Evolutionary conservation across 2,329 filamentous ascomycete species (phyloP).

Genomic region (Neofusicoccum cordaticola): DNA sequence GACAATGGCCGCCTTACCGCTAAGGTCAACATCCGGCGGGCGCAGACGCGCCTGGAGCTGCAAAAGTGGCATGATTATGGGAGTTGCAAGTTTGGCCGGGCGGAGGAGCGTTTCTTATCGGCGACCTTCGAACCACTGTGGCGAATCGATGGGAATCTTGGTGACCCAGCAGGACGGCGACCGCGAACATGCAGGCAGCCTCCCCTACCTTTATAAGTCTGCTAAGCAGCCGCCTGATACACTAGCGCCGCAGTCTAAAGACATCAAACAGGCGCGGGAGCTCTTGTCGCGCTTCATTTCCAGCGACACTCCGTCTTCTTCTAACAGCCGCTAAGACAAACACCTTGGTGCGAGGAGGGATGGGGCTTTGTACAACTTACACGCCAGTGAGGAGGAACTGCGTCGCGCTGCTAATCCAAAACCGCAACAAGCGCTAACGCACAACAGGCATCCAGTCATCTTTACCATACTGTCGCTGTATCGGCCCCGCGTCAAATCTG

Average conservation of each 20-base stretch:
- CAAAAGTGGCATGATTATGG: neutral
- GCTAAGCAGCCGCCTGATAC: no score
- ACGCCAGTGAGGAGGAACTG: neutral
- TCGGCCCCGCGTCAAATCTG: neutral
- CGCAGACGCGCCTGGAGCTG: neutral
- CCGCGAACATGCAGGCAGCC: no score
- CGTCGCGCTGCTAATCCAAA: neutral
- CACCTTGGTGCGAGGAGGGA: neutral
- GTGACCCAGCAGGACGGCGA: no score
- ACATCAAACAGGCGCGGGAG: no score
- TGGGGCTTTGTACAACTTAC: no score
- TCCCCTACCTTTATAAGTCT: no score
- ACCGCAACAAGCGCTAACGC: neutral
- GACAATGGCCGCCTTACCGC: conserved; percentile 19
- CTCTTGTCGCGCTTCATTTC: neutral
- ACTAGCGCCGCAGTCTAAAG: no score
- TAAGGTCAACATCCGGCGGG: neutral
- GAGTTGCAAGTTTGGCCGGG: neutral
- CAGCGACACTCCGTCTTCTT: neutral
- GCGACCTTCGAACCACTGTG: no score
- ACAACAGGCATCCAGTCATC: neutral
- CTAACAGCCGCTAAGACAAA: neutral
- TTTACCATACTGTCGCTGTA: neutral
- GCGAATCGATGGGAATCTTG: no score
- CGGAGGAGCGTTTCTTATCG: neutral